phyloP scores from a whole-genome alignment of 2,329 filamentous ascomycete genomes.

The Sclerotinia borealis region DNA sequence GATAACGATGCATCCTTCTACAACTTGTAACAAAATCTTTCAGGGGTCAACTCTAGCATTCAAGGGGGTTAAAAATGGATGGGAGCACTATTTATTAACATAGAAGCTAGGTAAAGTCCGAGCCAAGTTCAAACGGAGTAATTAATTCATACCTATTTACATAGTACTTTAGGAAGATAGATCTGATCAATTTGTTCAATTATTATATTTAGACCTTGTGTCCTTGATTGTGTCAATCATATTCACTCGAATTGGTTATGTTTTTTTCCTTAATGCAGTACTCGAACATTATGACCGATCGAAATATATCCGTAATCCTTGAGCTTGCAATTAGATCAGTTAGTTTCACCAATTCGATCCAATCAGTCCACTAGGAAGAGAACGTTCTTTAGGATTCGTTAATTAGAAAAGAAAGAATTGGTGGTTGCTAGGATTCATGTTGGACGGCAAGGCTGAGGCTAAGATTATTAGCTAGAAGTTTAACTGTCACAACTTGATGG shows the following conservation, averaged over 20 bases:
- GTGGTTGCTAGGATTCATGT: background rate
- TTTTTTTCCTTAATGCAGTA: background rate
- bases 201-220: background rate
- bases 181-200: background rate
- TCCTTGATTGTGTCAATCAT: background rate
- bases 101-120: background rate
- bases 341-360: background rate
- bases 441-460: too few species aligned
- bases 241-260: background rate
- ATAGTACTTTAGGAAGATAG: background rate
- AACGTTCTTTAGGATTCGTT: too few species aligned
- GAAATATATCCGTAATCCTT: background rate
- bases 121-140: background rate
- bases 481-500: too few species aligned
- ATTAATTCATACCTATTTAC: slow-evolving; percentile 3
- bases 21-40: slow-evolving; percentile 1
- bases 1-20: background rate
- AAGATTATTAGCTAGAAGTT: too few species aligned
- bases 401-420: too few species aligned
- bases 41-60: slow-evolving; percentile 2
- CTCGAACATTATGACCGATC: background rate
- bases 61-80: slow-evolving; percentile 8
- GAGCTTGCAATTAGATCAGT: background rate
- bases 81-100: slow-evolving; percentile 1
- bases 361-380: too few species aligned